Base-by-base conservation (phyloP, 2,329 filamentous ascomycete genomes). In the Ceratocystiopsis brevicomis region DNA sequence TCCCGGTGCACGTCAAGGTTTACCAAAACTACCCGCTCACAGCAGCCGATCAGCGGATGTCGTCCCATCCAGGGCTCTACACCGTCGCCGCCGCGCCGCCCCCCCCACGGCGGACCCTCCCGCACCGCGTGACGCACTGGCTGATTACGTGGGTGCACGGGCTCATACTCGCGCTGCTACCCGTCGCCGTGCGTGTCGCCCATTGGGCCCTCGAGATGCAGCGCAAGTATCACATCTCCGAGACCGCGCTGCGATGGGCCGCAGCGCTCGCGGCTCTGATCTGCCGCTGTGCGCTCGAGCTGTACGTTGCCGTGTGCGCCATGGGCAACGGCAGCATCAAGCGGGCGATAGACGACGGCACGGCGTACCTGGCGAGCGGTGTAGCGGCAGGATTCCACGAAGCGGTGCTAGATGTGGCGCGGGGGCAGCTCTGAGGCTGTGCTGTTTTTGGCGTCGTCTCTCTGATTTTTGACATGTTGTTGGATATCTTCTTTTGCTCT, bases 301-400 rank as follows among this genome's bases (percentile, higher is more conserved):
- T 48, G n/a, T 48, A 44, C 15, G 40, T 49, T 37, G 25, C 41
- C 6, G 38, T 51, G 5, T 47, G 48, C 42, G 42, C 38, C 44
- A 41, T 49, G 38, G 49, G 45, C 34, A 49, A 51, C 38, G 50
- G 48, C n/a, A 42, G 44, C 11, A 44, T 53, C 2, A 49, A 49
- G 14, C 48, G 44, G 16, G 44, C 47, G 6, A 33, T 53, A 5
- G 48, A 50, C 37, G 51, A 52, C 32, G 34, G 45, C 25, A 51
- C 51, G 6, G 46, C 58, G n/a, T 48, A 45, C 15, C 33, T 43
- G 15, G 16, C 52, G 38, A 51, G 52, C 17, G 48, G 51, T 44
- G 19, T 54, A 50, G 14, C 50, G 54, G 51, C 53, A 13, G 48
- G 52, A 43, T 32, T 54, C 52, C 13, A 51, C 54, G 50, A 49